Conservation (phyloP, 2,329 filamentous ascomycete species). For the Stenocarpella maydis region DNA sequence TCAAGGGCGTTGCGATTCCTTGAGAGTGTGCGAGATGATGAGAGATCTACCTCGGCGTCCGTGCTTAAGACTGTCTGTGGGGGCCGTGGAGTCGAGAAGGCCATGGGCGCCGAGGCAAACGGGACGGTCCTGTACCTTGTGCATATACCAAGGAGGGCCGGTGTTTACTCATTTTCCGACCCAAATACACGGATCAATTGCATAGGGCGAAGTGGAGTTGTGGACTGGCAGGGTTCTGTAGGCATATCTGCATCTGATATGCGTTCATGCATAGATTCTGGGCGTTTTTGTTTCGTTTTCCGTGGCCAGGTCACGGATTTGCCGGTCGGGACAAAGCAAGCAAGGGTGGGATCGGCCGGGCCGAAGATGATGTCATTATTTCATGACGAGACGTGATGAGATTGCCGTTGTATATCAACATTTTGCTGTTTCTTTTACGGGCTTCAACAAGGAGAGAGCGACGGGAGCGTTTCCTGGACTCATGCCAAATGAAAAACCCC, state of each 20-base stretch:
- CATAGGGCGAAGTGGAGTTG: constrained; percentile 14
- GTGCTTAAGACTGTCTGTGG: too few species aligned
- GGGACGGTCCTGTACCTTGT: background rate
- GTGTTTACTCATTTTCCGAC: background rate
- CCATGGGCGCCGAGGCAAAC: too few species aligned
- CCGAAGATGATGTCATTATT: background rate
- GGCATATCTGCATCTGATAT: constrained; percentile 16
- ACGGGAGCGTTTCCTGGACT: constrained; percentile 14
- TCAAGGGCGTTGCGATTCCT: constrained; percentile 21
- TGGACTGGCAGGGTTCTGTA: background rate
- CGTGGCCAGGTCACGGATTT: background rate
- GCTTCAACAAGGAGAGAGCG: constrained; percentile 5
- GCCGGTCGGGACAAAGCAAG: background rate
- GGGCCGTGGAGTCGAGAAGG: too few species aligned
- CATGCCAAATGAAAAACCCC: background rate
- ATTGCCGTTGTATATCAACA: constrained; percentile 12
- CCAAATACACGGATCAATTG: constrained; percentile 3
- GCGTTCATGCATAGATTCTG: constrained; percentile 18
- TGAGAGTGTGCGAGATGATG: background rate
- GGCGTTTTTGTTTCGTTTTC: background rate
- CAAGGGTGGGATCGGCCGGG: constrained; percentile 5
- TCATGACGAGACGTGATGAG: constrained; percentile 8
- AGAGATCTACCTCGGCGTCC: too few species aligned
- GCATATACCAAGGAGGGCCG: background rate
- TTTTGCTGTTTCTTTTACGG: background rate